A percentile compares a stretch with the other conserved stretches of the same genome.
Conservation (phyloP, 306 rosid species). For the Dryas octopetala region DNA sequence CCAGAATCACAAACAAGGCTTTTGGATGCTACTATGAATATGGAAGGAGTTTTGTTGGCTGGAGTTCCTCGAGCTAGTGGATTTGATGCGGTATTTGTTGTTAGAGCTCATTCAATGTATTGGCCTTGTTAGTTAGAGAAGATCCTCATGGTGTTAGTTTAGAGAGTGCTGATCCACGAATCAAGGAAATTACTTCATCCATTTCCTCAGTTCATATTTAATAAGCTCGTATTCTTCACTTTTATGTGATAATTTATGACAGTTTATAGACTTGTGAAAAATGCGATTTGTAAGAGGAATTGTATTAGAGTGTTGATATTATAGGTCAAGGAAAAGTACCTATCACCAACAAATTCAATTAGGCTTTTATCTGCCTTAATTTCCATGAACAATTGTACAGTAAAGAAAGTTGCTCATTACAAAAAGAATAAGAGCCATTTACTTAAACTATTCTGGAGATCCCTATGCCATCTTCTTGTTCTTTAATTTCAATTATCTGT, state of each 20-base stretch:
- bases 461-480: neutral
- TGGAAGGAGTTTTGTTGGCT: slow-evolving; percentile 92
- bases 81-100: slow-evolving; percentile 86
- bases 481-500: neutral
- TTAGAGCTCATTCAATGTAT: slow-evolving; percentile 58
- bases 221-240: slow-evolving; percentile 25
- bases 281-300: neutral
- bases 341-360: neutral
- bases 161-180: slow-evolving; percentile 75
- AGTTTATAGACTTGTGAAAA: neutral
- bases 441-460: neutral
- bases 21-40: slow-evolving; percentile 75
- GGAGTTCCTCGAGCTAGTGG: slow-evolving; percentile 99
- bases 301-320: neutral
- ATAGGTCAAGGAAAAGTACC: neutral
- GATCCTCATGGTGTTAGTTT: slow-evolving; percentile 85
- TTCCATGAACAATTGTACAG: slow-evolving; percentile 7
- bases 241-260: neutral
- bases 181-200: slow-evolving; percentile 68
- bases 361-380: slow-evolving; percentile 1
- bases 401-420: slow-evolving; percentile 2
- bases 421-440: neutral
- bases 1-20: slow-evolving; percentile 89
- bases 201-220: slow-evolving; percentile 64
- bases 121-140: slow-evolving; percentile 91